These are phyloP conservation scores for Clavariopsis aquatica DNA, from an alignment of 495 filamentous ascomycete genomes.

Conservation along the genomic window DNA sequence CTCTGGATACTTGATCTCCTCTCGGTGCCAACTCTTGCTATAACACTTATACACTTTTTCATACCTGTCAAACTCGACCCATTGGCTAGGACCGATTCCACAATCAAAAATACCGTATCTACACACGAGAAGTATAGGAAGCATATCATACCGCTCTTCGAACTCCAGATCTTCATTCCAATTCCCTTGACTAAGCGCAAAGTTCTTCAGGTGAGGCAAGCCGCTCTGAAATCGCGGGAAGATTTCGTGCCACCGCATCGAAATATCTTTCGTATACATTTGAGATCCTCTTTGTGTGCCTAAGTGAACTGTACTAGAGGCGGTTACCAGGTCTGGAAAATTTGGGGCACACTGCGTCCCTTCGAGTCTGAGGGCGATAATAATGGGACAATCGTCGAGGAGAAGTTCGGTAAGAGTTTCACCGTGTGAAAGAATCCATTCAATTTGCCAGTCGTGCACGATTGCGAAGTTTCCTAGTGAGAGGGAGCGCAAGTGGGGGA, in stretches of 20 bases:
- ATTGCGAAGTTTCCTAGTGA: constrained; percentile 5
- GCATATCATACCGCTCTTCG: constrained; percentile 2
- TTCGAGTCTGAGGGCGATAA: neutral
- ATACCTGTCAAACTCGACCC: neutral
- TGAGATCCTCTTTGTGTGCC: too few relatives aligned
- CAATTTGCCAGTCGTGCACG: constrained; percentile 16
- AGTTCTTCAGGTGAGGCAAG: neutral
- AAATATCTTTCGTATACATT: neutral
- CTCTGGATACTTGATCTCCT: neutral
- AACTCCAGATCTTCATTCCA: neutral
- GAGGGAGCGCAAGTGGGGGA: neutral
- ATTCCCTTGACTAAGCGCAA: neutral
- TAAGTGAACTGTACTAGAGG: too few relatives aligned
- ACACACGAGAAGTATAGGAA: neutral
- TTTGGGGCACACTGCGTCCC: neutral
- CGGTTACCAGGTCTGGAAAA: constrained; percentile 3
- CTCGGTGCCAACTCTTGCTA: neutral
- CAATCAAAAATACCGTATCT: neutral
- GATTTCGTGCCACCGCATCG: neutral
- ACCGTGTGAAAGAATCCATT: constrained; percentile 15
- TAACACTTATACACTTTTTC: neutral
- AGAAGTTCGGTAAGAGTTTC: neutral
- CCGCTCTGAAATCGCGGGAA: neutral
- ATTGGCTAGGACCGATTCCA: neutral
- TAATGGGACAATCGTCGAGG: constrained; percentile 11